Percentiles rank a stretch among this genome's conserved stretches.
Evolutionary conservation across 768 basidiomycete genomes (phyloP).

Genomic region (Ramaria sp.): DNA sequence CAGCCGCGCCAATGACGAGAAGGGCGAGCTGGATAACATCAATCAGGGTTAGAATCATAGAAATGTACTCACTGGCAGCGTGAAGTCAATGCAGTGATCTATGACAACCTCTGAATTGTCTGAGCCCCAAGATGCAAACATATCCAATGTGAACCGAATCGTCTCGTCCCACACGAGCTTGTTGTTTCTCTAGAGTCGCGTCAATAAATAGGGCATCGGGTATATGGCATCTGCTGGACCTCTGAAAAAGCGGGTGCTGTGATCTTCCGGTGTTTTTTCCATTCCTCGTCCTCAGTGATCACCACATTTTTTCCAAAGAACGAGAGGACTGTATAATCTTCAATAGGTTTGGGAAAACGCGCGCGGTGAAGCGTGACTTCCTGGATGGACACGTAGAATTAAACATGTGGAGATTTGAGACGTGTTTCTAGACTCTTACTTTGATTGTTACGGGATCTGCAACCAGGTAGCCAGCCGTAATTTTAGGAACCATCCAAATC

Average conservation of each 20-base stretch:
- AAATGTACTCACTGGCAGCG: slow-evolving; percentile 33
- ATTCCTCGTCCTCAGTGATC: slow-evolving; percentile 51
- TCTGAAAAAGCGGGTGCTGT: slow-evolving; percentile 58
- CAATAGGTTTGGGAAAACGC: slow-evolving; percentile 47
- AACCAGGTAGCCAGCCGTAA: neutral
- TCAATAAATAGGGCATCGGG: neutral
- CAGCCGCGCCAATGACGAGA: slow-evolving; percentile 45
- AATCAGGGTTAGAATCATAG: neutral
- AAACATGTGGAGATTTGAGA: neutral
- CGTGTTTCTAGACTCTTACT: neutral
- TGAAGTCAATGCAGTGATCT: slow-evolving; percentile 41
- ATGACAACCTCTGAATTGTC: slow-evolving; percentile 28
- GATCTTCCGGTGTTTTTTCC: slow-evolving; percentile 56
- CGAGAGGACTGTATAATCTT: slow-evolving; percentile 32
- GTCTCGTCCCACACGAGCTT: slow-evolving; percentile 40
- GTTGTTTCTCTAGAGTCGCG: slow-evolving; percentile 20
- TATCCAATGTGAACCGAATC: slow-evolving; percentile 28
- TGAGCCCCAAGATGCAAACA: slow-evolving; percentile 39
- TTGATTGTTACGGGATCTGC: slow-evolving; percentile 8
- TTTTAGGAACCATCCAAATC: neutral
- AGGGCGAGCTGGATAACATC: slow-evolving; percentile 34
- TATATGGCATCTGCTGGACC: slow-evolving; percentile 18
- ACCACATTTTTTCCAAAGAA: slow-evolving; percentile 56
- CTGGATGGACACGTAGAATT: slow-evolving; percentile 19
- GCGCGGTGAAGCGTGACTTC: slow-evolving; percentile 38